Conservation (phyloP, 78 protist species). For the Parvularia atlantis region DNA sequence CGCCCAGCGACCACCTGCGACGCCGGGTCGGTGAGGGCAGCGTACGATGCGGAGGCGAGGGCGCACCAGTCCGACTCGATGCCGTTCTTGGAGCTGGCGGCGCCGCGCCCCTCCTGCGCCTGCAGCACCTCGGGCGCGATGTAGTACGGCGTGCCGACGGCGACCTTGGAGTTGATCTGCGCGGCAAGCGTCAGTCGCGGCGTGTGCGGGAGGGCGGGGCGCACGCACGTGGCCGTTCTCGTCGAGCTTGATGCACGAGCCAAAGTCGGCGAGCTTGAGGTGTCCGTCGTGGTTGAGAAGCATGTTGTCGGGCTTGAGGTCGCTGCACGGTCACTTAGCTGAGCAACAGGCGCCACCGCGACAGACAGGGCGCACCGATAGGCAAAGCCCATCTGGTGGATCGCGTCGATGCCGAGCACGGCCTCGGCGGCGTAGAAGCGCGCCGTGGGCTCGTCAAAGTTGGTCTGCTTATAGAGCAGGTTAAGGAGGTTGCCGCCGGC, state of each 20-base stretch:
- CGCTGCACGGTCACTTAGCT: too few species aligned
- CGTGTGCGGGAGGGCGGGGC: neutral
- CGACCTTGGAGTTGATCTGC: neutral
- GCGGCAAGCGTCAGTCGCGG: neutral
- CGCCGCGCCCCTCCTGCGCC: neutral
- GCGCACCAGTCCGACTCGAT: constrained; percentile 64
- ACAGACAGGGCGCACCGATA: neutral
- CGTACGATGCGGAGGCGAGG: too few species aligned
- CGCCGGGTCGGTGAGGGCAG: too few species aligned
- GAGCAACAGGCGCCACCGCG: too few species aligned
- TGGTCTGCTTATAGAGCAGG: neutral
- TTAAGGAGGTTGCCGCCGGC: constrained; percentile 29
- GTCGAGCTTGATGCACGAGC: neutral
- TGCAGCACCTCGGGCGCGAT: constrained; percentile 66
- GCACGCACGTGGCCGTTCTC: neutral
- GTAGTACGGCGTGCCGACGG: constrained; percentile 73
- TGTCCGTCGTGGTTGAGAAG: constrained; percentile 35
- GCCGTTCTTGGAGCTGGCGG: constrained; percentile 38
- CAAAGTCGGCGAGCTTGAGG: constrained; percentile 44
- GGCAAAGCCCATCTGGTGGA: constrained; percentile 61
- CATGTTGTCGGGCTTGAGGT: constrained; percentile 84
- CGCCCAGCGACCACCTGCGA: constrained; percentile 73
- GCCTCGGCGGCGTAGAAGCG: constrained; percentile 74
- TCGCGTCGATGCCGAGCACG: constrained; percentile 61
- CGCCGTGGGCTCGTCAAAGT: constrained; percentile 45